Evolutionary conservation across 2,329 filamentous ascomycete genomes (phyloP).

Genomic region (Teratosphaeria pseudoeucalypti): DNA sequence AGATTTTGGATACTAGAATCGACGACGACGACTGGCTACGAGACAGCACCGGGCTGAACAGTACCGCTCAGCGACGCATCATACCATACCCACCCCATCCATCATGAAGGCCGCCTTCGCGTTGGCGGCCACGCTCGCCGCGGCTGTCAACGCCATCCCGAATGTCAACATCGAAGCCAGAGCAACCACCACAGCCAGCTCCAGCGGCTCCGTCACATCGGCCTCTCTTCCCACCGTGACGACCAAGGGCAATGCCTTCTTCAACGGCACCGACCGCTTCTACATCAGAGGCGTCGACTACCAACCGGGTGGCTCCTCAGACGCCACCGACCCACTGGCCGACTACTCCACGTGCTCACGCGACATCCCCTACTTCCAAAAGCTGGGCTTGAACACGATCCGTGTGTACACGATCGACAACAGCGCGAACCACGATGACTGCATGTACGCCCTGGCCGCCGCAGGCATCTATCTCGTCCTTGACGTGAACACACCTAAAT

Average conservation of each 20-base stretch:
- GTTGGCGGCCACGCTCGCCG: neutral
- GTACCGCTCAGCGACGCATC: neutral
- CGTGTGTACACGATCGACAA: slow-evolving; percentile 93
- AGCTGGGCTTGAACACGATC: slow-evolving; percentile 77
- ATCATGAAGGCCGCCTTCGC: slow-evolving; percentile 2
- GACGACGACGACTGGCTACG: neutral
- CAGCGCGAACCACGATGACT: slow-evolving; percentile 64
- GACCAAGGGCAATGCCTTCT: slow-evolving; percentile 50
- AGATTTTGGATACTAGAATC: neutral
- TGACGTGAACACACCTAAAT: slow-evolving; percentile 76
- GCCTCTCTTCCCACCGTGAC: slow-evolving; percentile 44
- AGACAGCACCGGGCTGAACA: neutral
- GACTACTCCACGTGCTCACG: slow-evolving; percentile 60
- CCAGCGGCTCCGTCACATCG: slow-evolving; percentile 4
- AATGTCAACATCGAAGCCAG: slow-evolving; percentile 21
- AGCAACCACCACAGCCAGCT: slow-evolving; percentile 12
- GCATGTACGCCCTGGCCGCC: slow-evolving; percentile 68
- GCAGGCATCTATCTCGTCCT: slow-evolving; percentile 85
- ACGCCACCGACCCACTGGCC: slow-evolving; percentile 61
- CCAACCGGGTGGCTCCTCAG: slow-evolving; percentile 45
- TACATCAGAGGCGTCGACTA: slow-evolving; percentile 50
- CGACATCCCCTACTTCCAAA: slow-evolving; percentile 69
- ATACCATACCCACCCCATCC: neutral
- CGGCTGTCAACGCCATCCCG: slow-evolving; percentile 7
- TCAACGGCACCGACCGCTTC: slow-evolving; percentile 52